Evolutionary conservation across 768 basidiomycete species (phyloP).

Genomic region (Clathrus columnatus): DNA sequence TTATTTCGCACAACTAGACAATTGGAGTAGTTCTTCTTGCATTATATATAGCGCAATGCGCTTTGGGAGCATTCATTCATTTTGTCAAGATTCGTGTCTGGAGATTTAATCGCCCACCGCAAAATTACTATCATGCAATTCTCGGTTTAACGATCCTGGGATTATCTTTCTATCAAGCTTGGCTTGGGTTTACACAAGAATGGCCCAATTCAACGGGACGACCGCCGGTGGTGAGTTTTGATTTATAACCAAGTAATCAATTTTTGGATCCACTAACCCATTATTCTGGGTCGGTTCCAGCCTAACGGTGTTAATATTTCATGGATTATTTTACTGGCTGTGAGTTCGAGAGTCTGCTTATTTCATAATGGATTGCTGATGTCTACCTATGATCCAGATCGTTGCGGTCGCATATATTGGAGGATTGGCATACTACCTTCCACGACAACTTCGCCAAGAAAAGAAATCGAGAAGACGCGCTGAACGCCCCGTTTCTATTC

Average conservation of each 20-base stretch:
- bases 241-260: neutral
- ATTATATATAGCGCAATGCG: conserved; percentile 41
- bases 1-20: conserved; percentile 21
- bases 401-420: conserved; percentile 36
- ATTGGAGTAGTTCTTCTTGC: conserved; percentile 42
- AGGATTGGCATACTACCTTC: conserved; percentile 27
- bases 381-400: conserved; percentile 21
- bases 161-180: conserved; percentile 41
- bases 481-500: too few species aligned
- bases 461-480: too few species aligned
- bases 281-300: neutral
- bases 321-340: conserved; percentile 42
- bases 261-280: neutral
- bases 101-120: conserved; percentile 32
- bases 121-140: conserved; percentile 51
- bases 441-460: conserved; percentile 42
- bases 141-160: conserved; percentile 43
- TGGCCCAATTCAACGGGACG: conserved; percentile 42
- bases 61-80: conserved; percentile 45
- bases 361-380: neutral
- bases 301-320: conserved; percentile 30
- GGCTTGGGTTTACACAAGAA: conserved; percentile 37
- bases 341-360: conserved; percentile 22
- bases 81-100: conserved; percentile 36
- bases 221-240: conserved; percentile 19